These are phyloP conservation scores for Didymella segeticola DNA, from an alignment of 2,329 filamentous ascomycete species.

Conservation along the genomic window DNA sequence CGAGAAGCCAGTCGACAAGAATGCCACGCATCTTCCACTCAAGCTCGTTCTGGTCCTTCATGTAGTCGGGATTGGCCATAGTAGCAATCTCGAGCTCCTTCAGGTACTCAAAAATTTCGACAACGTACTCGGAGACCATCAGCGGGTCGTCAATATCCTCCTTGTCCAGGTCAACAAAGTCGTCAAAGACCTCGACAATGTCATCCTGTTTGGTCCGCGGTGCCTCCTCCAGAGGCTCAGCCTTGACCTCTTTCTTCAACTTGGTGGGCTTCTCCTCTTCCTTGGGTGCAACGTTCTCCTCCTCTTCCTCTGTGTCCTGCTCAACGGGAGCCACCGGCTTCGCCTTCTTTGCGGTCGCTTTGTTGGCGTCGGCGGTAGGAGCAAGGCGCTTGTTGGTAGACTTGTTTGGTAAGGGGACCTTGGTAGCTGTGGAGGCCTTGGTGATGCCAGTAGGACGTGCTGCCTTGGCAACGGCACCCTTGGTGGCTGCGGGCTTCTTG, in stretches of 20 bases:
- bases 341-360: slow-evolving; percentile 69
- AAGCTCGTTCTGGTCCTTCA: slow-evolving; percentile 90
- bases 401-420: not conserved
- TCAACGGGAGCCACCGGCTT: slow-evolving; percentile 60
- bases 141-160: slow-evolving; percentile 93
- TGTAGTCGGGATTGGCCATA: slow-evolving; percentile 92
- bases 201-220: slow-evolving; percentile 25
- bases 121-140: slow-evolving; percentile 97
- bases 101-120: slow-evolving; percentile 96
- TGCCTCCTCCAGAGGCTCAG: slow-evolving; percentile 35
- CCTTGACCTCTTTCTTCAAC: slow-evolving; percentile 63
- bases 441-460: slow-evolving; percentile 81
- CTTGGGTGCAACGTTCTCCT: slow-evolving; percentile 44
- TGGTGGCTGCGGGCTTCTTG: slow-evolving; percentile 73
- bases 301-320: slow-evolving; percentile 26
- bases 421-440: slow-evolving; percentile 67
- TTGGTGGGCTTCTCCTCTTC: slow-evolving; percentile 58
- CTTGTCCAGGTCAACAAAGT: slow-evolving; percentile 70
- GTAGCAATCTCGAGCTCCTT: slow-evolving; percentile 80
- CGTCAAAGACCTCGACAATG: slow-evolving; percentile 37
- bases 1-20: slow-evolving; percentile 96
- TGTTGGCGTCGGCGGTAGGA: slow-evolving; percentile 70
- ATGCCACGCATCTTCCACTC: slow-evolving; percentile 99
- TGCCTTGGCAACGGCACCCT: slow-evolving; percentile 70
- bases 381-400: slow-evolving; percentile 58